Evolutionary conservation across 202 grass and related monocot species (phyloP).

Genomic region (Digitaria exilis): DNA sequence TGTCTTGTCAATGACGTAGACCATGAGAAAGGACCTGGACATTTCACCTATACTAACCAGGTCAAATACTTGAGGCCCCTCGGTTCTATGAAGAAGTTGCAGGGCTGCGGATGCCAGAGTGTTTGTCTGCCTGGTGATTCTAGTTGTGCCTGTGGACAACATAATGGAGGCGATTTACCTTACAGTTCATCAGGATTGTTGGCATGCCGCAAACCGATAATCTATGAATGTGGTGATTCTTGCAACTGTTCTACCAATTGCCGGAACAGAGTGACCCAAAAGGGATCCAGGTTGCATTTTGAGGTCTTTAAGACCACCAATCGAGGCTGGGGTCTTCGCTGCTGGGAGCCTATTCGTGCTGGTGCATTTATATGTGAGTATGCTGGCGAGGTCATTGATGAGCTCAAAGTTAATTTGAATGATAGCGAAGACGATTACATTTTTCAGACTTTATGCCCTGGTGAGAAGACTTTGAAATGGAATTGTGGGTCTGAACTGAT

Average conservation of each 20-base stretch:
- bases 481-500: conserved; percentile 79
- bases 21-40: conserved; percentile 72
- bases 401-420: conserved; percentile 67
- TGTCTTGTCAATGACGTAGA: conserved; percentile 90
- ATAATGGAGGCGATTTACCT: conserved; percentile 77
- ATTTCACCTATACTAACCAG: conserved; percentile 74
- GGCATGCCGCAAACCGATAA: conserved; percentile 64
- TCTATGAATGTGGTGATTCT: conserved; percentile 77
- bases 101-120: conserved; percentile 78
- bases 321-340: conserved; percentile 81
- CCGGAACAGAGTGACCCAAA: conserved; percentile 89
- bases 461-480: conserved; percentile 90
- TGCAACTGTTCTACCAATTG: conserved; percentile 76
- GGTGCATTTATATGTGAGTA: conserved; percentile 97
- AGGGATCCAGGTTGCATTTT: conserved; percentile 73
- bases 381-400: conserved; percentile 79
- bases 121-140: conserved; percentile 86
- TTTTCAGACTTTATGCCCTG: conserved; percentile 74
- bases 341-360: conserved; percentile 79
- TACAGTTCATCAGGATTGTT: conserved; percentile 83
- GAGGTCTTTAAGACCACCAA: conserved; percentile 84
- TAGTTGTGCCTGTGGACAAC: conserved; percentile 73
- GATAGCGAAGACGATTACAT: conserved; percentile 77
- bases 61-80: conserved; percentile 57
- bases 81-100: conserved; percentile 59